Base-by-base conservation (phyloP, 805 yeast genomes). In the Nakazawaea siamensis region DNA sequence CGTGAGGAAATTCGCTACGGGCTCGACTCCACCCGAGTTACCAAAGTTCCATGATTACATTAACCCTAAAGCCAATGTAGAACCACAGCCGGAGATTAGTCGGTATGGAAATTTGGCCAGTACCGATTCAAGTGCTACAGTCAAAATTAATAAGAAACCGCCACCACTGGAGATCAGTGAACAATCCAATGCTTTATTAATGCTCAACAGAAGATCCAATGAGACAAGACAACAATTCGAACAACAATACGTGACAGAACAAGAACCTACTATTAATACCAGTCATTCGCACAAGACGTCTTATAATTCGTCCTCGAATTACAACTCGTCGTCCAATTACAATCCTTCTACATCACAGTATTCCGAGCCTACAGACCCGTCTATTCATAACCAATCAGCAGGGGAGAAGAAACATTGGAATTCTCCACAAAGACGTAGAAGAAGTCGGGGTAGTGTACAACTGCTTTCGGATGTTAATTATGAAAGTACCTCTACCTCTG, bases 21-120 rank as follows among this genome's bases (percentile, higher is more conserved):
- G 94, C 0, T 59, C 70, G 40, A 66, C 67, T 39, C 72, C 80
- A 24, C 64, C 64, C 37, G 64, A 68, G 5, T 73, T 82, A 1
- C 77, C 84, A 2, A 64, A 60, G 41, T 84, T 80, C 46, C 62
- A 80, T 23, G 85, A 85, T 49, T 84, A 56, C 49, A 49, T 66
- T 3, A 57, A 58, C 28, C 25, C 31, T 5, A 18, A 10, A 5
- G 23, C 27, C 4, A 24, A 19, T 17, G 27, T 17, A 23, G 39
- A 25, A n/a, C 31, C 29, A 15, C 27, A 32, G 5, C 16, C 32
- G 4, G 13, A 13, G 4, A 20, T 9, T 18, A 20, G 30, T 8
- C 6, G 8, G 13, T n/a, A 8, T 14, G 21, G 9, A 16, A 20
- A 8, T 20, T 10, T 36, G 11, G 35, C 35, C 4, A 8, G 29